A percentile compares a stretch with the other conserved stretches of the same genome.
Evolutionary conservation across 495 filamentous ascomycete species (phyloP).

Genomic region (Gamarada debralockiae): DNA sequence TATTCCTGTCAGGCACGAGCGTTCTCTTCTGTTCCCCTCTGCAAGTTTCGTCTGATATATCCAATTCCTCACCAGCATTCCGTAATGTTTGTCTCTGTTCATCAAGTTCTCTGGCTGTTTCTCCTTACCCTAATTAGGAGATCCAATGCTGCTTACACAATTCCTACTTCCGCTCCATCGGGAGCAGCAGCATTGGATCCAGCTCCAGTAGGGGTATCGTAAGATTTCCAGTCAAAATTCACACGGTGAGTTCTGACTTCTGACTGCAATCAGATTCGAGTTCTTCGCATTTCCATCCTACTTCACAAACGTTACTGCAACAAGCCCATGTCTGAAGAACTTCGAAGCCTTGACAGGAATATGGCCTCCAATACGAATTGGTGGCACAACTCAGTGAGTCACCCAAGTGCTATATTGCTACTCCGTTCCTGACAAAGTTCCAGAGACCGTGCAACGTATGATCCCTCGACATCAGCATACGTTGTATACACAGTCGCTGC

Average conservation of each 20-base stretch:
- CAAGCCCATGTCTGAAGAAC: conserved; percentile 50
- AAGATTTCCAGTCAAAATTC: conserved; percentile 14
- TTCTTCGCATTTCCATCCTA: conserved; percentile 60
- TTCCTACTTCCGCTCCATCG: conserved; percentile 14
- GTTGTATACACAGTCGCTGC: conserved; percentile 54
- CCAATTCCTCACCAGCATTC: too few relatives aligned
- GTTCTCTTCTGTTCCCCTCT: too few relatives aligned
- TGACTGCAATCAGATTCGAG: conserved; percentile 38
- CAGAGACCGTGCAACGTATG: conserved; percentile 50
- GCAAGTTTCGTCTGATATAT: too few relatives aligned
- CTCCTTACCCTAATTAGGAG: background rate
- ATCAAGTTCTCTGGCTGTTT: background rate
- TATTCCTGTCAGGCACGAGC: too few relatives aligned
- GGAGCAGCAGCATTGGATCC: conserved; percentile 31
- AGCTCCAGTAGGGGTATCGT: conserved; percentile 52
- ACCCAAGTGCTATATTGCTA: background rate
- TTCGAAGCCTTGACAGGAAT: conserved; percentile 48
- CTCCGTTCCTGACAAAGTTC: background rate
- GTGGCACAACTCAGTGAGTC: conserved; percentile 50
- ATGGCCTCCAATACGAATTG: conserved; percentile 56
- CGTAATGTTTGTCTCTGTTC: background rate
- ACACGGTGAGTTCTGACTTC: background rate
- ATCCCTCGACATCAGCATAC: conserved; percentile 42
- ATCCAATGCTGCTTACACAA: conserved; percentile 10
- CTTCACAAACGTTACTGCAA: conserved; percentile 49